phyloP scores from a whole-genome alignment of 2,329 filamentous ascomycete species.

The Aspergillus felis region DNA sequence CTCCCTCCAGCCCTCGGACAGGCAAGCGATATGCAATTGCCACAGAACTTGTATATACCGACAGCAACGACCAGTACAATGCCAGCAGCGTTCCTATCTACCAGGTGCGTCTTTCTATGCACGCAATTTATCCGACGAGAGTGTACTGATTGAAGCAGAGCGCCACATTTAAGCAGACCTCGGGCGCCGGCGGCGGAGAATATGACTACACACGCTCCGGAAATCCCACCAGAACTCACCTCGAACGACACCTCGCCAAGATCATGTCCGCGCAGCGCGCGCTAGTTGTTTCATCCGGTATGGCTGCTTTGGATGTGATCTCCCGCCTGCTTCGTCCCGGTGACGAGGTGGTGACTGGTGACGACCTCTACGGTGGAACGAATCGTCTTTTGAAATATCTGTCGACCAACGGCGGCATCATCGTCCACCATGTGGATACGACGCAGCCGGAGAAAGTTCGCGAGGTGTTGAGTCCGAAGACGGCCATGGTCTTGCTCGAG shows the following conservation, averaged over 20 bases:
- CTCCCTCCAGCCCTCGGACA: conserved; percentile 82
- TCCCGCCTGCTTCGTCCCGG: conserved; percentile 84
- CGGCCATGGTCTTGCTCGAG: conserved; percentile 91
- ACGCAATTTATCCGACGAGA: too few relatives aligned
- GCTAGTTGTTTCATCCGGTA: conserved; percentile 90
- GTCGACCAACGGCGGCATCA: conserved; percentile 80
- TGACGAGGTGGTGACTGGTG: conserved; percentile 94
- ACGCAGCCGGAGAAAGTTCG: conserved; percentile 70
- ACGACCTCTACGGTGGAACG: conserved; percentile 94
- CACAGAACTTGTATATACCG: conserved; percentile 94
- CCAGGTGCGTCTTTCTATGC: conserved; percentile 51
- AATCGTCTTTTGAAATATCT: conserved; percentile 92
- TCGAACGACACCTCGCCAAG: conserved; percentile 95
- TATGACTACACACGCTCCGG: conserved; percentile 99
- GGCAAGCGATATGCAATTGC: conserved; percentile 88
- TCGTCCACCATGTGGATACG: conserved; percentile 95
- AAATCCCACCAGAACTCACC: conserved; percentile 91
- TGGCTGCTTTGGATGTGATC: conserved; percentile 96
- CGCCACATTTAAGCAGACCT: conserved; percentile 94
- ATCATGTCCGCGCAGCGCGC: conserved; percentile 95
- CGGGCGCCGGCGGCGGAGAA: conserved; percentile 74
- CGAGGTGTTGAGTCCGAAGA: conserved; percentile 69
- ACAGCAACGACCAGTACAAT: conserved; percentile 95
- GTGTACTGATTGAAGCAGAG: conserved; percentile 48
- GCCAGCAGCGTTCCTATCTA: conserved; percentile 96